These are phyloP conservation scores for Yamadazyma laniorum DNA, from an alignment of 805 yeast genomes.

Conservation along the genomic window DNA sequence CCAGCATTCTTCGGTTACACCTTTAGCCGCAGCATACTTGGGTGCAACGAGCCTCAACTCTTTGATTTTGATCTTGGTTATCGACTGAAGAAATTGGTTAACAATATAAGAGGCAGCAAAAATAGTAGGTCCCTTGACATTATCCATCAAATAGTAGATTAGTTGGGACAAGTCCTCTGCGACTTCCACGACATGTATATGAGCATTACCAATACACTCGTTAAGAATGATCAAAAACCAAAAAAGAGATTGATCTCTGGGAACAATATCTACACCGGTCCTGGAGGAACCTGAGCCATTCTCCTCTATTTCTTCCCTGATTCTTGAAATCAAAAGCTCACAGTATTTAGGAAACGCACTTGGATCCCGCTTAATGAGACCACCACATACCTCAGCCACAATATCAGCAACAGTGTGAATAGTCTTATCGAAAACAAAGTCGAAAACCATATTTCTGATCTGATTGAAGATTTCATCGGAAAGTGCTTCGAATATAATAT, in stretches of 20 bases:
- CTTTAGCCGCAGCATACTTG: conserved; percentile 34
- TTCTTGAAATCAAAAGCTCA: conserved; percentile 46
- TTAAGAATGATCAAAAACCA: conserved; percentile 70
- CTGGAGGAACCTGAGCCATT: conserved; percentile 81
- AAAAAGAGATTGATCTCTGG: conserved; percentile 74
- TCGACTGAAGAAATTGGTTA: conserved; percentile 62
- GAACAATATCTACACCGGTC: conserved; percentile 61
- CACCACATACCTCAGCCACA: conserved; percentile 69
- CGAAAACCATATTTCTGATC: conserved; percentile 48
- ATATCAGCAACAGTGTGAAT: conserved; percentile 61
- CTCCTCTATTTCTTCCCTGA: conserved; percentile 64
- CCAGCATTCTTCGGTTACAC: conserved; percentile 58
- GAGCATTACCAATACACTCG: conserved; percentile 69
- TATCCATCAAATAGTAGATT: conserved; percentile 40
- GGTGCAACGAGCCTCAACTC: conserved; percentile 57
- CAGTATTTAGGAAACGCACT: conserved; percentile 42
- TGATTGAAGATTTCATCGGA: conserved; percentile 53
- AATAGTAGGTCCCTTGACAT: conserved; percentile 64
- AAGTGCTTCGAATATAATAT: conserved; percentile 52
- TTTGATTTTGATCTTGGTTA: conserved; percentile 57
- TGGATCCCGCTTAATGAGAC: conserved; percentile 66
- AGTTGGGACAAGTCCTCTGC: conserved; percentile 47
- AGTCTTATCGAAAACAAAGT: conserved; percentile 59
- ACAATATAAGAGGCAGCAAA: conserved; percentile 60
- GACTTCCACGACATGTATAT: conserved; percentile 44